A percentile compares a stretch with the other conserved stretches of the same genome.
Conservation (phyloP, 208 protist species). For the Herpetomonas tarakana region DNA sequence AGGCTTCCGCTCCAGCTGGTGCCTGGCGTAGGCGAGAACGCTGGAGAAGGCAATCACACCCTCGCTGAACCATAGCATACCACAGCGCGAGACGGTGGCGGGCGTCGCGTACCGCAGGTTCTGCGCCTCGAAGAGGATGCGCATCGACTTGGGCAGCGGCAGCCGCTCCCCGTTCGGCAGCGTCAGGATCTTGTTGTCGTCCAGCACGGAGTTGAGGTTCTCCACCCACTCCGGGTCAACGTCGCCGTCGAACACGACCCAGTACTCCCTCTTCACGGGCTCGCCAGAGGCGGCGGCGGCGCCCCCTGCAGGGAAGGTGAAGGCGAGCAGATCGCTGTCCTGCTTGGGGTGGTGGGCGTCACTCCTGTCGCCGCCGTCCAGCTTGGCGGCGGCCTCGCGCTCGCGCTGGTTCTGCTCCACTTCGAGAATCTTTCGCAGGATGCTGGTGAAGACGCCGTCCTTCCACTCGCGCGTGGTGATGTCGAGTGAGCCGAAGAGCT, state of each 20-base stretch:
- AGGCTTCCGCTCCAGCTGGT: slow-evolving; percentile 40
- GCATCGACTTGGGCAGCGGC: slow-evolving; percentile 94
- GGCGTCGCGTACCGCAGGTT: slow-evolving; percentile 97
- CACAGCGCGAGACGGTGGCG: slow-evolving; percentile 98
- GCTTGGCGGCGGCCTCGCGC: slow-evolving; percentile 19
- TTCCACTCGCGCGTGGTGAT: slow-evolving; percentile 99
- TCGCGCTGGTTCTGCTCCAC: slow-evolving; percentile 63
- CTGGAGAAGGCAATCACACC: slow-evolving; percentile 92
- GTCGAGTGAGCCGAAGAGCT: slow-evolving; percentile 98
- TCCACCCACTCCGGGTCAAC: slow-evolving; percentile 99
- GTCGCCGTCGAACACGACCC: slow-evolving; percentile 99
- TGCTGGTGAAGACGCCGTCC: slow-evolving; percentile 99
- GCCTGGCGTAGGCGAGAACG: slow-evolving; percentile 48
- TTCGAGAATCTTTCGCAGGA: slow-evolving; percentile 96
- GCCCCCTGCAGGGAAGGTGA: not conserved
- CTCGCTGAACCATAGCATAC: slow-evolving; percentile 99
- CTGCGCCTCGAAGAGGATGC: slow-evolving; percentile 99
- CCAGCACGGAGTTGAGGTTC: slow-evolving; percentile 99
- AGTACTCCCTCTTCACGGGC: slow-evolving; percentile 88
- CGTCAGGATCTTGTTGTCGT: slow-evolving; percentile 99
- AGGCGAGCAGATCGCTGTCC: not conserved
- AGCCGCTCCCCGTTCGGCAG: slow-evolving; percentile 99
- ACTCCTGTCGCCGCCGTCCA: slow-evolving; percentile 16
- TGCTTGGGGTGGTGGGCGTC: not conserved
- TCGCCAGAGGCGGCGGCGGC: not conserved